phyloP scores from a whole-genome alignment of 352 stramenopile species.

The Thalassiosira delicatula region DNA sequence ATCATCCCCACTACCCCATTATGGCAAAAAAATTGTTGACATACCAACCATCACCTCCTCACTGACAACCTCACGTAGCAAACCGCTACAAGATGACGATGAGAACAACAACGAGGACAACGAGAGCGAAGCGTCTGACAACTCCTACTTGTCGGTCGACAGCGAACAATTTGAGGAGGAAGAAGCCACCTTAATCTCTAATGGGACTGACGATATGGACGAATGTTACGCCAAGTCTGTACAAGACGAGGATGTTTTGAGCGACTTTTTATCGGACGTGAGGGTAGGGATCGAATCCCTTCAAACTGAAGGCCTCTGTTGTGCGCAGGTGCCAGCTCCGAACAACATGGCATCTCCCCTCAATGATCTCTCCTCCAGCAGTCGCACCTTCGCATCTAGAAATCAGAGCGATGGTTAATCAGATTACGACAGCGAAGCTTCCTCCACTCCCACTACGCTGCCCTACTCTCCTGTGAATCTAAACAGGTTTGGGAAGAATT shows the following conservation, averaged over 20 bases:
- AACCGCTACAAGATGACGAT: not conserved
- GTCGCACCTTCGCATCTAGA: too few species aligned
- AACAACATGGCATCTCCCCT: not conserved
- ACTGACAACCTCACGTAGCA: not conserved
- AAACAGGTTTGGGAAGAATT: too few species aligned
- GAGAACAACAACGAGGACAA: not conserved
- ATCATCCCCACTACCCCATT: conserved; percentile 4
- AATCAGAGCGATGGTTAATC: too few species aligned
- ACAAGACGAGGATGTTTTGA: conserved; percentile 14
- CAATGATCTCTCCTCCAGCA: conserved; percentile 2
- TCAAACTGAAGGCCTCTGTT: conserved; percentile 38
- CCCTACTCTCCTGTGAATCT: too few species aligned
- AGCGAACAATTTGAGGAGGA: not conserved
- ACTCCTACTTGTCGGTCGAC: not conserved
- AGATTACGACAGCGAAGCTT: too few species aligned
- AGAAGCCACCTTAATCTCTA: conserved; percentile 10
- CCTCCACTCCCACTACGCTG: too few species aligned
- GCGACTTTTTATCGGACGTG: conserved; percentile 47
- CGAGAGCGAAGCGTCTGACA: not conserved
- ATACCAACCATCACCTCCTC: not conserved
- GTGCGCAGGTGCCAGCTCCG: not conserved
- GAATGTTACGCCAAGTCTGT: not conserved
- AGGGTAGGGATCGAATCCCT: conserved; percentile 44
- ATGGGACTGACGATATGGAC: conserved; percentile 11
- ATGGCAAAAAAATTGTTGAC: not conserved